Conservation (phyloP, 352 stramenopile species). For the Aphanomyces stellatus region DNA sequence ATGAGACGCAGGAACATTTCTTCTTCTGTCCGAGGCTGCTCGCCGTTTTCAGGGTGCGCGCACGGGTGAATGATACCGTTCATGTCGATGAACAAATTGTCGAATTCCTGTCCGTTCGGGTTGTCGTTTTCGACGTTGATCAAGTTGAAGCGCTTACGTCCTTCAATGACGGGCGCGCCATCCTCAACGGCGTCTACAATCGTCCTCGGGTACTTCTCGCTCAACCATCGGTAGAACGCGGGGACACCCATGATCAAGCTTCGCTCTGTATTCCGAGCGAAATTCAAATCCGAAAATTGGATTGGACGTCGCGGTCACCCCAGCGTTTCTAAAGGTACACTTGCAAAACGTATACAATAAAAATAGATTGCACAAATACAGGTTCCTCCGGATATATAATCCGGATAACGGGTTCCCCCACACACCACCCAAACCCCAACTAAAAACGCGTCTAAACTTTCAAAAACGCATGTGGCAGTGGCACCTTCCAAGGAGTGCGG, state of each 20-base stretch:
- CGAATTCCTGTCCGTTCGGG: slow-evolving; percentile 91
- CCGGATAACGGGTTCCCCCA: no score
- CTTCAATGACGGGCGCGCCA: slow-evolving; percentile 65
- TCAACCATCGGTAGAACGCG: slow-evolving; percentile 99
- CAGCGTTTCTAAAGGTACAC: no score
- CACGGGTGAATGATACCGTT: slow-evolving; percentile 99
- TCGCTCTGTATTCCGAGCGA: slow-evolving; percentile 23
- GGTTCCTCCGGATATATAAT: no score
- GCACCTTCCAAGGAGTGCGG: no score
- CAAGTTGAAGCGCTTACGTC: slow-evolving; percentile 72
- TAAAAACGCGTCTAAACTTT: no score
- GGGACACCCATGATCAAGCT: slow-evolving; percentile 93
- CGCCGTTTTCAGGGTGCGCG: slow-evolving; percentile 92
- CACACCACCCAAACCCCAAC: no score
- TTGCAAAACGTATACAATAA: no score
- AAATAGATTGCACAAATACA: no score
- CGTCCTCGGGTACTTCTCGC: slow-evolving; percentile 98
- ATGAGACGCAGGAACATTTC: slow-evolving; percentile 98
- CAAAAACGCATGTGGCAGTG: no score
- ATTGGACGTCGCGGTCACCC: no score
- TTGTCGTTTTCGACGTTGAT: slow-evolving; percentile 80
- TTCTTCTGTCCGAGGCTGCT: slow-evolving; percentile 90
- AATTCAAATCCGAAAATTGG: not conserved
- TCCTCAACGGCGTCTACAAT: slow-evolving; percentile 86
- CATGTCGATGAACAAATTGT: slow-evolving; percentile 99